These are phyloP conservation scores for Rhododendron williamsianum DNA, from an alignment of 148 eudicot species.

Conservation along the genomic window DNA sequence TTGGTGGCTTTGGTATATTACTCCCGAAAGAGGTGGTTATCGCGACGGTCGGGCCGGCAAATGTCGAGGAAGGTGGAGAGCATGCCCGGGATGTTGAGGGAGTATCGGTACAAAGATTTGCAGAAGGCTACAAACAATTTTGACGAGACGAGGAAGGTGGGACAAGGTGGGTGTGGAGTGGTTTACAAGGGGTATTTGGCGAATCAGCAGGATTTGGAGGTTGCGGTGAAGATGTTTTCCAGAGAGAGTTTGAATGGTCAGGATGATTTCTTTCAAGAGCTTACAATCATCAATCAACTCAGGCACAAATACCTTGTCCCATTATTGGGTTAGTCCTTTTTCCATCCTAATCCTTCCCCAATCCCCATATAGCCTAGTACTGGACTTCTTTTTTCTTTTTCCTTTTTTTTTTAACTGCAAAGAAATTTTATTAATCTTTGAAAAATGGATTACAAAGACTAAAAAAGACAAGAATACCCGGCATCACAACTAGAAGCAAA, in stretches of 20 bases:
- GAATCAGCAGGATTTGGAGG: conserved; percentile 50
- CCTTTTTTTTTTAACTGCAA: too few species aligned
- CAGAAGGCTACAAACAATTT: conserved; percentile 70
- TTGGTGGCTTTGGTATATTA: conserved; percentile 14
- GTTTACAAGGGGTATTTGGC: conserved; percentile 54
- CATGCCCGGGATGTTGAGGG: conserved; percentile 67
- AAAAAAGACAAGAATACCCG: too few species aligned
- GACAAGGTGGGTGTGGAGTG: conserved; percentile 78
- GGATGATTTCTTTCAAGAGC: conserved; percentile 85
- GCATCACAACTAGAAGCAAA: too few species aligned
- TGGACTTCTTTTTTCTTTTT: too few species aligned
- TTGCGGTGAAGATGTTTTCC: conserved; percentile 75
- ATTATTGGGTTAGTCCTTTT: conserved; percentile 49
- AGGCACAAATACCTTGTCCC: conserved; percentile 79
- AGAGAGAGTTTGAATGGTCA: conserved; percentile 68
- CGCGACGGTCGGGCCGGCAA: conserved; percentile 16
- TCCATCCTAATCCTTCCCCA: too few species aligned
- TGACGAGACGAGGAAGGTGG: conserved; percentile 59
- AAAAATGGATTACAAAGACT: too few species aligned
- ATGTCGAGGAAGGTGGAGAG: conserved; percentile 46
- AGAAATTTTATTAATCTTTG: too few species aligned
- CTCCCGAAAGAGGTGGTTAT: conserved; percentile 12
- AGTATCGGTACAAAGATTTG: conserved; percentile 55
- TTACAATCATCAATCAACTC: conserved; percentile 77
- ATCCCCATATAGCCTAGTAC: too few species aligned